These are phyloP conservation scores for Daldinia decipiens DNA, from an alignment of 495 filamentous ascomycete genomes.

Conservation along the genomic window DNA sequence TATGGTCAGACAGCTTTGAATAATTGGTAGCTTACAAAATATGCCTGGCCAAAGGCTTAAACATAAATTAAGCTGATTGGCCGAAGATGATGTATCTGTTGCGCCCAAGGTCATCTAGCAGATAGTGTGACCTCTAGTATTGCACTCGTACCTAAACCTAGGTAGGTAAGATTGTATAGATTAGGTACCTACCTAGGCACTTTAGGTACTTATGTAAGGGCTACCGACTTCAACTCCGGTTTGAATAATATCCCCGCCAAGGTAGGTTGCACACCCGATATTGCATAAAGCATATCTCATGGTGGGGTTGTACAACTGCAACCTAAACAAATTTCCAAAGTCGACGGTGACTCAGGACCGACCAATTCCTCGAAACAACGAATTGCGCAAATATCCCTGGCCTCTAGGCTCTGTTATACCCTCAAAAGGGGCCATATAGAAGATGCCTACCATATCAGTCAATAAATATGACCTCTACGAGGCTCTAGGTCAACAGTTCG, in stretches of 20 bases:
- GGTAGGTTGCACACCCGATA: background rate
- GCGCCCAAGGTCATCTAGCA: conserved; percentile 19
- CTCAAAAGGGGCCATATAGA: conserved; percentile 35
- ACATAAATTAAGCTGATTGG: conserved; percentile 9
- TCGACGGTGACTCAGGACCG: conserved; percentile 32
- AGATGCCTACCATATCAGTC: conserved; percentile 92
- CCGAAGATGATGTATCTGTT: background rate
- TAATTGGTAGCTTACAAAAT: conserved; percentile 1
- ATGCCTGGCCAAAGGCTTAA: too few relatives aligned
- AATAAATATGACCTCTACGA: conserved; percentile 96
- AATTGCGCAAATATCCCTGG: conserved; percentile 29
- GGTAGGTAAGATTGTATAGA: background rate
- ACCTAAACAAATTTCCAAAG: conserved; percentile 35
- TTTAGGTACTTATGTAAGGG: too few relatives aligned
- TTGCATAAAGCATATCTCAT: conserved; percentile 25
- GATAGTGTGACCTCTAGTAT: conserved; percentile 12
- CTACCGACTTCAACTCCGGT: background rate
- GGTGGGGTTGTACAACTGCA: conserved; percentile 34
- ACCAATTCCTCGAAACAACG: conserved; percentile 15
- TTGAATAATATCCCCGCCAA: background rate
- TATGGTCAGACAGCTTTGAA: conserved; percentile 9
- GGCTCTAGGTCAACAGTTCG: conserved; percentile 87
- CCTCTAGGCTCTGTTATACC: conserved; percentile 29
- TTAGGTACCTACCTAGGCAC: too few relatives aligned
- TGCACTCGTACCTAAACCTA: too few relatives aligned